phyloP scores from a whole-genome alignment of 2,329 filamentous ascomycete species.

The Alternaria burnsii region DNA sequence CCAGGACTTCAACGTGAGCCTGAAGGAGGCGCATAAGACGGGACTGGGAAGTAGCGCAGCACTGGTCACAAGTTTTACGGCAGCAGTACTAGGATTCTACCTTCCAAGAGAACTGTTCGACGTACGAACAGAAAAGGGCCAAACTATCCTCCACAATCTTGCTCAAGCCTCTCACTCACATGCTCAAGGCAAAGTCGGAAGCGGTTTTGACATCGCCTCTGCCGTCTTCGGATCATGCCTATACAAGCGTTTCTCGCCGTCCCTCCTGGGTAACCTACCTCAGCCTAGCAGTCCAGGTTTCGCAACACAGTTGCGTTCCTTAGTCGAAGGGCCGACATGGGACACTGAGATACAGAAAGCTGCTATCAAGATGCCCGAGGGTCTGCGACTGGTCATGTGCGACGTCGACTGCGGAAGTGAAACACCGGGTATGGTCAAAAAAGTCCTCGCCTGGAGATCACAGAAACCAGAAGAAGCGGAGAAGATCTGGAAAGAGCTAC shows the following conservation, averaged over 20 bases:
- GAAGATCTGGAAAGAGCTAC: conserved; percentile 76
- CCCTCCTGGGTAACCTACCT: conserved; percentile 72
- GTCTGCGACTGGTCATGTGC: conserved; percentile 86
- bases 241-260: conserved; percentile 91
- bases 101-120: conserved; percentile 66
- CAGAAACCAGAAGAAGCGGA: conserved; percentile 70
- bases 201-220: conserved; percentile 92
- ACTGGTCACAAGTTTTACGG: conserved; percentile 86
- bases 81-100: conserved; percentile 79
- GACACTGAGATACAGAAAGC: conserved; percentile 79
- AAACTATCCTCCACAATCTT: conserved; percentile 82
- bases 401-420: conserved; percentile 94
- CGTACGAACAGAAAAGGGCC: conserved; percentile 63
- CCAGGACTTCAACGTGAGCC: conserved; percentile 76
- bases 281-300: conserved; percentile 74
- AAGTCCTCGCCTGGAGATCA: conserved; percentile 83
- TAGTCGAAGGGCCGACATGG: conserved; percentile 75
- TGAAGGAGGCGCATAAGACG: conserved; percentile 88
- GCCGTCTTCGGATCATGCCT: conserved; percentile 91
- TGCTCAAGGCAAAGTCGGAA: conserved; percentile 95
- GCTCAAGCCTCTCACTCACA: conserved; percentile 94
- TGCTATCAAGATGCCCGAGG: conserved; percentile 73
- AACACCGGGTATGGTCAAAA: conserved; percentile 95
- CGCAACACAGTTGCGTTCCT: conserved; percentile 66
- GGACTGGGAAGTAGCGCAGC: conserved; percentile 94